Base-by-base conservation (phyloP, 106 monocot species). In the Amphibolis antarctica region DNA sequence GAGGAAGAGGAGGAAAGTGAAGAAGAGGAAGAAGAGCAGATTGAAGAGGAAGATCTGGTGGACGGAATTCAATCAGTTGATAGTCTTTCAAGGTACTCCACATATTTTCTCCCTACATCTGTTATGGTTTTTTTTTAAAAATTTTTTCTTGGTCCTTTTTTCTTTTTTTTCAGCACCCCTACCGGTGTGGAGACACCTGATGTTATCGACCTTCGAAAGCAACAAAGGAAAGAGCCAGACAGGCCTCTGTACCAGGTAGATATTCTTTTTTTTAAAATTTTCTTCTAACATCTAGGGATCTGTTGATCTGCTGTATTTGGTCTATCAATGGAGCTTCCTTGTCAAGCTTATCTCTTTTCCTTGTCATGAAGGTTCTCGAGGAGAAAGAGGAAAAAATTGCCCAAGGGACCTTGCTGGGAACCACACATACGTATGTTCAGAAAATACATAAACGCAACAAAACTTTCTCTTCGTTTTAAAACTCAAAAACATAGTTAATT, bases 161-260 rank as follows among this genome's bases (percentile, higher is more conserved):
- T 53, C 0, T 64, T 68, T 45, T n/a, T 62, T 23, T 79, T 59
- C 65, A 94, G 98, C 72, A 98, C 90, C 53, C 98, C 87, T 0
- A 91, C 98, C 79, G 98, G 98, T 31, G 91, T 91, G 31, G 98
- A 91, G 72, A 98, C 98, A 49, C 98, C 98, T 65, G 98, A 98
- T 81, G 98, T 98, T 10, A 98, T 98, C 66, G 98, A 98, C 62
- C 85, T 98, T 6, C 81, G 98, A 17, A 98, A 98, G 77, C 98
- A 91, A 69, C 98, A 98, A 29, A 80, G 98, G 44, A 98, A 98
- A 69, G 98, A 98, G 65, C 89, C 94, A 23, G 92, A 96, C 60
- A 90, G 74, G 45, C 85, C 83, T 43, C 70, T 98, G 23, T 98
- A 98, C 61, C 98, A 98, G 74, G 93, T 93, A 79, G 63, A 19